Evolutionary conservation across 768 basidiomycete genomes (phyloP), one percentile per base, ranked within the genome.

Genomic region (Termitomyces sp.): DNA sequence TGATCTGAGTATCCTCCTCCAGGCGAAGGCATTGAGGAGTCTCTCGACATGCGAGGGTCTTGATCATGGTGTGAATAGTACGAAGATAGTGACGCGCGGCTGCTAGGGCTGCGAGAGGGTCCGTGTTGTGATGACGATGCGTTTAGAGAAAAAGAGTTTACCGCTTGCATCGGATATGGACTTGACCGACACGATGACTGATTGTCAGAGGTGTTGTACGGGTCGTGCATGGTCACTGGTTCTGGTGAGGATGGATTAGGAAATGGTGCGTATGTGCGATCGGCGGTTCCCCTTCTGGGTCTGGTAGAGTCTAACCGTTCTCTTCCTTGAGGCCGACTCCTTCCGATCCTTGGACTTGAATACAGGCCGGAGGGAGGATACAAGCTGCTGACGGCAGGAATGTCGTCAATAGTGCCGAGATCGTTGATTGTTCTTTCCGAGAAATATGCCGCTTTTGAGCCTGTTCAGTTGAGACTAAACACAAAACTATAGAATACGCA

Each of bases 391-490:
- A 92, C 75, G 26, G 72, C 70, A 18, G 77, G 76, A 63, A 88
- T 76, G 60, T 88, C 82, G 60, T 92, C 89, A 49, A 92, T 82
- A 9, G 84, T 87, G 44, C 81, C 77, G 48, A 92, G 77, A 48
- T 84, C 75, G 67, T 89, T 87, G 29, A 90, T 83, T 0, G 87
- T 89, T 7, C 79, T 74, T 62, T 90, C 88, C 20, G 90, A 89
- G 67, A 90, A 92, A 71, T 92, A 92, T 3, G 90, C 88, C 66
- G 88, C 90, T 92, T 41, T 56, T 26, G 28, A 29, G 47, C 51
- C 51, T 49, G 41, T 55, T 54, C 51, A 58, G 34, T 20, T 36
- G 22, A 49, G 22, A 18, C 52, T 54, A 62, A 41, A 53, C 13
- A 34, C 24, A 53, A 55, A 41, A 39, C 36, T n/a, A 48, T 18